Evolutionary conservation across 148 eudicot species (phyloP), one percentile per base, ranked within the genome.

Genomic region (Chenopodium formosanum): DNA sequence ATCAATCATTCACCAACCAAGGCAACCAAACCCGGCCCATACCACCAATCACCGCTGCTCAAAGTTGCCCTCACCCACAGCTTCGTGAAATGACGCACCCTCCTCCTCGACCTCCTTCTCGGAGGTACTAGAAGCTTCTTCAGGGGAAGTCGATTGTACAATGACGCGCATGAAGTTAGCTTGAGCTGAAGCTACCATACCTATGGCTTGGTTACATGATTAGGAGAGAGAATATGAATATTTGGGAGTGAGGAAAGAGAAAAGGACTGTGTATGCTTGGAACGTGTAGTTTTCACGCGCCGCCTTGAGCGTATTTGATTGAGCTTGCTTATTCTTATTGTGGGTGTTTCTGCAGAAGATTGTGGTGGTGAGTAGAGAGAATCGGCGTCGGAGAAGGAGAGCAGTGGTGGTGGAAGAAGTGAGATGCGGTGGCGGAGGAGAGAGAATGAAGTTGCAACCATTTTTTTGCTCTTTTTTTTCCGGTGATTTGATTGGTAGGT

Each of bases 111-210:
- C 19, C 40, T 68, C 20, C 22, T 10, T 68, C 64, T 60, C 64
- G n/a, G 64, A 60, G 64, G 25, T 60, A 19, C 60, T 53, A 16
- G 60, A 53, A 53, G 12, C 16, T 31, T 68, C 70, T 10, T 47
- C 48, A 29, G 37, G 68, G 4, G 78, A 81, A 23, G 47, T 76
- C 3, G 84, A 66, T 72, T 86, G 82, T 11, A 94, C 92, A 27
- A 95, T 73, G 23, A 95, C 98, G 82, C 97, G 98, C 98, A 95
- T 95, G 91, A 95, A 95, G 78, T 95, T 93, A 31, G 97, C 98
- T 53, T 95, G 97, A 14, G 97, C 90, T 7, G 97, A 87, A 34
- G 94, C 88, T 31, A 92, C 97, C 72, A 74, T 83, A 17, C 94
- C 95, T 74, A 93, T 79, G 23, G 94, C 94, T 69, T 31, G 32